Conservation (phyloP, 2,329 filamentous ascomycete genomes). For the Sclerotiophoma versabilis region DNA sequence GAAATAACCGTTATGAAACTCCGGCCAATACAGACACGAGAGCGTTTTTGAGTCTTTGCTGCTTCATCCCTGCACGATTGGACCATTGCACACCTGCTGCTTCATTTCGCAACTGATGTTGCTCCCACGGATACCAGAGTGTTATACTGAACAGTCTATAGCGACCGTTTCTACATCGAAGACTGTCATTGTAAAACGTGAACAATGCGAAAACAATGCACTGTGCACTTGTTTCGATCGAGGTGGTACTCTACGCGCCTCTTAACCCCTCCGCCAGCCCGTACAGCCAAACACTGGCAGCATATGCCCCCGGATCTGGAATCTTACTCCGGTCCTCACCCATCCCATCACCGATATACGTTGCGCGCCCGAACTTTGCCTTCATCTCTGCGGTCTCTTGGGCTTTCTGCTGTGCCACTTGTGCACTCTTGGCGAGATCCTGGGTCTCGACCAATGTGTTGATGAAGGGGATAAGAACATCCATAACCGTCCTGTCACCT, state of each 20-base stretch:
- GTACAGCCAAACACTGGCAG: constrained; percentile 80
- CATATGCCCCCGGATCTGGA: constrained; percentile 76
- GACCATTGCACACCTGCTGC: too few relatives aligned
- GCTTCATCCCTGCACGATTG: too few relatives aligned
- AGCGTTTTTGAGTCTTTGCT: too few relatives aligned
- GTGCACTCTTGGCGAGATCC: constrained; percentile 73
- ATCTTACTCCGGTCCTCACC: constrained; percentile 59
- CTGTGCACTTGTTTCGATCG: too few relatives aligned
- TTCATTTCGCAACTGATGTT: too few relatives aligned
- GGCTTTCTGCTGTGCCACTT: constrained; percentile 76
- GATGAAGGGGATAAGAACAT: constrained; percentile 89
- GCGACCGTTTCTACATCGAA: too few relatives aligned
- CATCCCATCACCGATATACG: constrained; percentile 76
- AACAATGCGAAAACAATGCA: too few relatives aligned
- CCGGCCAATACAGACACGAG: too few relatives aligned
- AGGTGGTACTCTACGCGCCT: neutral
- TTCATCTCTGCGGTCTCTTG: constrained; percentile 89
- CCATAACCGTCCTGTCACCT: constrained; percentile 89
- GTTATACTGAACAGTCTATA: too few relatives aligned
- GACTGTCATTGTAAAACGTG: too few relatives aligned
- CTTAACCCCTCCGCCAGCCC: constrained; percentile 56
- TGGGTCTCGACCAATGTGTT: constrained; percentile 68
- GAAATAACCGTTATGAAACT: too few relatives aligned
- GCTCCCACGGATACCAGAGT: too few relatives aligned
- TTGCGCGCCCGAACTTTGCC: constrained; percentile 81